A percentile compares a stretch with the other conserved stretches of the same genome.
Evolutionary conservation across 1,139 yeast species (phyloP).

Genomic region (Candida pseudoviswanathii): DNA sequence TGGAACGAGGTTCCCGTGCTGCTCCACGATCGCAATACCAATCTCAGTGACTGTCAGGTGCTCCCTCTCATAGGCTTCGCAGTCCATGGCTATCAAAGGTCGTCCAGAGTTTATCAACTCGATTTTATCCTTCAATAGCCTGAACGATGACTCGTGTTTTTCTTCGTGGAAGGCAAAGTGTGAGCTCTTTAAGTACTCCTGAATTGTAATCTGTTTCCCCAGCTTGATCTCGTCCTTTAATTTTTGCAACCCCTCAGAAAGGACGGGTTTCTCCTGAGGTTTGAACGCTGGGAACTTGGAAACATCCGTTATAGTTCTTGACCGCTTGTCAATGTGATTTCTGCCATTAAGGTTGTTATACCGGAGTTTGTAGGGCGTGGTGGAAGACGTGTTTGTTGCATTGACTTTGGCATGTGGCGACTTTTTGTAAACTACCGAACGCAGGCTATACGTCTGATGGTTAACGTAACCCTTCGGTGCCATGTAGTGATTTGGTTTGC

Average conservation of each 20-base stretch:
- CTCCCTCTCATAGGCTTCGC: conserved; percentile 65
- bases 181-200: conserved; percentile 21
- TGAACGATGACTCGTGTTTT: conserved; percentile 17
- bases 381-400: too few relatives aligned
- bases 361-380: too few relatives aligned
- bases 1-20: conserved; percentile 40
- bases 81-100: conserved; percentile 59
- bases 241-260: neutral
- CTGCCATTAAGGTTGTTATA: too few relatives aligned
- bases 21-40: conserved; percentile 66
- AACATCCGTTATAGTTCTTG: neutral
- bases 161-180: conserved; percentile 23
- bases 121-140: conserved; percentile 27
- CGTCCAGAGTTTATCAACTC: conserved; percentile 30
- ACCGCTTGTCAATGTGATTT: neutral
- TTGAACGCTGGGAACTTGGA: neutral
- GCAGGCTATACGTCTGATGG: neutral
- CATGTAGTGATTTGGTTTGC: neutral
- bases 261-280: neutral
- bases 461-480: neutral
- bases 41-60: conserved; percentile 59
- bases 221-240: conserved; percentile 1
- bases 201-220: conserved; percentile 4
- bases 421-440: neutral
- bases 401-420: neutral